Conservation (phyloP, 176 grass and related monocot species). For the Tillandsia fasciculata region DNA sequence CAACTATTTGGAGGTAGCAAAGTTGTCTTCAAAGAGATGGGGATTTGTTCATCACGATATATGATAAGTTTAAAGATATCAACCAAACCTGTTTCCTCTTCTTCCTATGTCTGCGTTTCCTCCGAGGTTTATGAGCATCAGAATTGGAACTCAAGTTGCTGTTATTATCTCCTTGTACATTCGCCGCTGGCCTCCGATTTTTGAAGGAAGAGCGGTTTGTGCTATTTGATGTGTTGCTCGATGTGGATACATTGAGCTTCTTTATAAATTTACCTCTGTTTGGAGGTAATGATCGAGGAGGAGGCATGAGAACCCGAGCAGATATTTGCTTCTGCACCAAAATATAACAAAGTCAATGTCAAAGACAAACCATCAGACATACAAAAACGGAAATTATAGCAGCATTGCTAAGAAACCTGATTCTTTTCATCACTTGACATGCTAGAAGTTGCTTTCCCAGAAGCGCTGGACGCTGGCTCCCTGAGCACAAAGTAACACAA, state of each 20-base stretch:
- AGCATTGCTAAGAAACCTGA: constrained; percentile 45
- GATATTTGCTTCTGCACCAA: constrained; percentile 57
- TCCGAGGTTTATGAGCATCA: constrained; percentile 73
- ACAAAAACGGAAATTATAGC: constrained; percentile 2
- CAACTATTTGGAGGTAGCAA: constrained; percentile 16
- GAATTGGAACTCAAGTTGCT: constrained; percentile 93
- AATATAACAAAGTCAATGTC: constrained; percentile 1
- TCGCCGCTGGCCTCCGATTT: constrained; percentile 43
- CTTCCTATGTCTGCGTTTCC: constrained; percentile 87
- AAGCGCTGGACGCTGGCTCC: constrained; percentile 80
- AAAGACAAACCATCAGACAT: constrained; percentile 3
- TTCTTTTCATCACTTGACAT: constrained; percentile 97
- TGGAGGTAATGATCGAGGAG: constrained; percentile 69
- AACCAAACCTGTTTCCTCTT: constrained; percentile 84
- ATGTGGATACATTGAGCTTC: constrained; percentile 51
- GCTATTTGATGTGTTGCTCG: constrained; percentile 60
- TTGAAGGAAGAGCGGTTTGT: constrained; percentile 39
- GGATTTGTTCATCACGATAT: not conserved
- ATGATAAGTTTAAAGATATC: not conserved
- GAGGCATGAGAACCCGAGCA: constrained; percentile 93
- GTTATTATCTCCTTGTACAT: constrained; percentile 26
- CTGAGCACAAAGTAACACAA: constrained; percentile 23
- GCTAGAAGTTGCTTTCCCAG: constrained; percentile 81
- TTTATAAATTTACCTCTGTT: constrained; percentile 43
- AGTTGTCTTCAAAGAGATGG: constrained; percentile 9